Percentiles rank a stretch among this genome's conserved stretches.
Evolutionary conservation across 1,284 basidiomycete genomes (phyloP).

Genomic region (Chondrostereum purpureum): DNA sequence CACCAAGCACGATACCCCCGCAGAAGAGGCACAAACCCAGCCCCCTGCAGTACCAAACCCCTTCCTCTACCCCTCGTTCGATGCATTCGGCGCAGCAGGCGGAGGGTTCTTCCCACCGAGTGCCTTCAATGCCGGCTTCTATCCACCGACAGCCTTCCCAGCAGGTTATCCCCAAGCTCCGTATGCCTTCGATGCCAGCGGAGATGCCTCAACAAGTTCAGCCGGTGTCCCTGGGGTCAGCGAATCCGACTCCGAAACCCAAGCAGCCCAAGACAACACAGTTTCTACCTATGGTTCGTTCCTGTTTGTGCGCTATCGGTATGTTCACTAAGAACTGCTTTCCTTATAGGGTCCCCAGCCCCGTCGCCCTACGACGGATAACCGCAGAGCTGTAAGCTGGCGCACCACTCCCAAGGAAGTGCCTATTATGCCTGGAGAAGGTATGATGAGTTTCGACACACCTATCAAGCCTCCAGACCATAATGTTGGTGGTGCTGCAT

Average conservation of each 20-base stretch:
- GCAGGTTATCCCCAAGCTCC: too few relatives aligned
- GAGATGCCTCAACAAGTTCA: too few relatives aligned
- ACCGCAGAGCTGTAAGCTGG: not conserved
- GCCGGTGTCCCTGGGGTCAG: too few relatives aligned
- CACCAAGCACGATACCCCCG: constrained; percentile 7
- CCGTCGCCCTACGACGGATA: not conserved
- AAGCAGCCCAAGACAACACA: not conserved
- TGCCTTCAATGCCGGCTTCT: not conserved
- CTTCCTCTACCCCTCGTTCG: not conserved
- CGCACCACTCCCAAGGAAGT: not conserved
- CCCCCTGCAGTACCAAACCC: not conserved
- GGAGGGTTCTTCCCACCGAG: too few relatives aligned
- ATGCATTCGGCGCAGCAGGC: not conserved
- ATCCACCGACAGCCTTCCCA: not conserved
- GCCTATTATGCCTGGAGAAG: not conserved
- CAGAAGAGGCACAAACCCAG: not conserved
- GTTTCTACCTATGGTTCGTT: not conserved
- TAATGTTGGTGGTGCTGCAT: not conserved
- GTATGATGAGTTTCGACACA: not conserved
- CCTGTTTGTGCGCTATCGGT: too few relatives aligned
- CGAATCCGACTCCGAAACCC: not conserved
- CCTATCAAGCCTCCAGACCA: not conserved
- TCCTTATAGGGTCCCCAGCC: not conserved
- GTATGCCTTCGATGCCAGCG: too few relatives aligned
- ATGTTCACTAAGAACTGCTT: too few relatives aligned